Percentiles rank a stretch among this genome's conserved stretches.
These are phyloP conservation scores for Psilocybe tampanensis DNA, from an alignment of 768 basidiomycete species.

Conservation along the genomic window DNA sequence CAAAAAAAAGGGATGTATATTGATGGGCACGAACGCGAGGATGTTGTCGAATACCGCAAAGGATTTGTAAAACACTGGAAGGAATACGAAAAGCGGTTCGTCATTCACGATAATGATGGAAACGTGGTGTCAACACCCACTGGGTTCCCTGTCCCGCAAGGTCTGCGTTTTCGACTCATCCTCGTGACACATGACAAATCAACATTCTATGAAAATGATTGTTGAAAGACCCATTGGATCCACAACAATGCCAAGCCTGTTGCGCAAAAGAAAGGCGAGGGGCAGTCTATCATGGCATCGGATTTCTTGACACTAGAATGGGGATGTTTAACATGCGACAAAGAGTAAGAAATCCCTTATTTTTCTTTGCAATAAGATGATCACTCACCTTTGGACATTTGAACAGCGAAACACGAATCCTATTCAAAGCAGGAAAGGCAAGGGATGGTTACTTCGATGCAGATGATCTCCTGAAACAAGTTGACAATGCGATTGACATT, in stretches of 20 bases:
- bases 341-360: slow-evolving; percentile 19
- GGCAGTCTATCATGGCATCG: slow-evolving; percentile 35
- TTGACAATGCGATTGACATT: too few relatives aligned
- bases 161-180: slow-evolving; percentile 18
- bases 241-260: slow-evolving; percentile 20
- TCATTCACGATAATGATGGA: slow-evolving; percentile 28
- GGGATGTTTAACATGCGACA: slow-evolving; percentile 23
- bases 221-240: slow-evolving; percentile 27
- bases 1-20: slow-evolving; percentile 37
- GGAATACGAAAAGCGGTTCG: slow-evolving; percentile 25
- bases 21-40: slow-evolving; percentile 39
- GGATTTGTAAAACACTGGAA: slow-evolving; percentile 26
- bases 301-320: slow-evolving; percentile 35
- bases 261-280: slow-evolving; percentile 37
- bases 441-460: too few relatives aligned
- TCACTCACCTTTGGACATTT: too few relatives aligned
- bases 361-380: too few relatives aligned
- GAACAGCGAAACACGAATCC: neutral
- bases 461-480: too few relatives aligned
- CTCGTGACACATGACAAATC: slow-evolving; percentile 38
- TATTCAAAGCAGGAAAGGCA: too few relatives aligned
- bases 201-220: slow-evolving; percentile 39
- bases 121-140: slow-evolving; percentile 10
- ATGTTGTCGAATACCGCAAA: slow-evolving; percentile 37
- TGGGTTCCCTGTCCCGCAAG: slow-evolving; percentile 22